Evolutionary conservation across 1,284 basidiomycete species (phyloP), one percentile per base, ranked within the genome.

Genomic region (Trichosporon sp.): DNA sequence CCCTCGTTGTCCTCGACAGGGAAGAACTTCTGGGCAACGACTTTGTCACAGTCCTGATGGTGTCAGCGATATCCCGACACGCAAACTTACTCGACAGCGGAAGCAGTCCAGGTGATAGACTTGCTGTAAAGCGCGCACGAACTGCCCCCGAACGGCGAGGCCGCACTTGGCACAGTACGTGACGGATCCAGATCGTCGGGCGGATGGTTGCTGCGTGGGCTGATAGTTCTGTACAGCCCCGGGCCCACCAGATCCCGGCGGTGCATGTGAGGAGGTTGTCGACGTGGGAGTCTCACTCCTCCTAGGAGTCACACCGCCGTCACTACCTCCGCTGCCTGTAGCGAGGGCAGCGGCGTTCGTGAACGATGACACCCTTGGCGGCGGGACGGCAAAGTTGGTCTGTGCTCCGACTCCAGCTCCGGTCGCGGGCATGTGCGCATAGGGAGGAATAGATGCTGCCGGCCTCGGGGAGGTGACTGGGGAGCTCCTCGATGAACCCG

Each of bases 1-100:
- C 93, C 91, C 1, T 91, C 90, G 62, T 74, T 76, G 56, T 82
- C 81, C 77, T 97, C 93, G 78, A 98, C 93, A 35, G 97, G 96
- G 84, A 99, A 99, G 87, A 99, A 99, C 84, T 99, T 99, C 75
- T 92, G 92, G 23, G 96, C 96, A 56, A 99, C 96, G 65, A 98
- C 92, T 78, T 92, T 91, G 76, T 93, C 91, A 81, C 96, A 99
- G 82, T 99, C 97, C 94, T 98, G 79, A 7, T n/a, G 23, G 15
- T 9, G 66, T 25, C 70, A 68, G 70, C 67, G 71, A 64, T 34
- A 34, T 53, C 32, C 31, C 13, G 11, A 31, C 25, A 23, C n/a
- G 5, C 15, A 6, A 21, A 85, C 90, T 76, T 75, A 95, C 93
- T 87, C 92, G 88, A 87, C 96, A 99, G 76, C 93, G 92, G 87